Conservation (phyloP, 2,329 filamentous ascomycete species). For the Cyphellophora europaea region DNA sequence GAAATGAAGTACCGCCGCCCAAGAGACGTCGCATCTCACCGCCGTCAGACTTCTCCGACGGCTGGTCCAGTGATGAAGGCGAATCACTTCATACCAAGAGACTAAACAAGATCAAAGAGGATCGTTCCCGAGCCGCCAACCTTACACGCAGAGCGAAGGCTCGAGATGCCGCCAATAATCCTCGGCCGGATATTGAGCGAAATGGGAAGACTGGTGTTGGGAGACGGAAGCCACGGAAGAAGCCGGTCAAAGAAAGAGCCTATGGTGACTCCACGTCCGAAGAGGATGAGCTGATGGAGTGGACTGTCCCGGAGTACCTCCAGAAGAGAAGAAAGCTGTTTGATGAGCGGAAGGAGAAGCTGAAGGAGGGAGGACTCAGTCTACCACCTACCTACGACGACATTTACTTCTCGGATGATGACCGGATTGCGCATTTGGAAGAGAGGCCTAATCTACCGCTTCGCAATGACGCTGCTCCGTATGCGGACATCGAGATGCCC, state of each 20-base stretch:
- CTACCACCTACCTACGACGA: slow-evolving; percentile 69
- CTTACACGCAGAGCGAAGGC: slow-evolving; percentile 38
- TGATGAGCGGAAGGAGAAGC: slow-evolving; percentile 48
- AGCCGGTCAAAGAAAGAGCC: slow-evolving; percentile 23
- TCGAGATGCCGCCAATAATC: slow-evolving; percentile 32
- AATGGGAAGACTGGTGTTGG: slow-evolving; percentile 21
- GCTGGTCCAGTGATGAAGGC: no score
- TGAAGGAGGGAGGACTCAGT: slow-evolving; percentile 61
- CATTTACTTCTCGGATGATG: slow-evolving; percentile 64
- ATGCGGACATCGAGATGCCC: slow-evolving; percentile 65
- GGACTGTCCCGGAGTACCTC: slow-evolving; percentile 63
- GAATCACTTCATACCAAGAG: no score
- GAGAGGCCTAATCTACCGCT: slow-evolving; percentile 62
- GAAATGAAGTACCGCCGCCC: no score
- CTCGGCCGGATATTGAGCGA: slow-evolving; percentile 22
- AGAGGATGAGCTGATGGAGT: slow-evolving; percentile 46
- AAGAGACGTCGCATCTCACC: no score
- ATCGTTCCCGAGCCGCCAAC: slow-evolving; percentile 43
- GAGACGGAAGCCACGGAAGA: slow-evolving; percentile 20
- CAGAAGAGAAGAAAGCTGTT: slow-evolving; percentile 59
- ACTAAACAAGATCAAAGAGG: slow-evolving; percentile 48
- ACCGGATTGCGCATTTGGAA: slow-evolving; percentile 46
- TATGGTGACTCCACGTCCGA: slow-evolving; percentile 40
- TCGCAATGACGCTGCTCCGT: slow-evolving; percentile 55
- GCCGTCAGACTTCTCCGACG: no score